phyloP scores from a whole-genome alignment of 805 yeast species.

The Nakazawaea molendinolei region DNA sequence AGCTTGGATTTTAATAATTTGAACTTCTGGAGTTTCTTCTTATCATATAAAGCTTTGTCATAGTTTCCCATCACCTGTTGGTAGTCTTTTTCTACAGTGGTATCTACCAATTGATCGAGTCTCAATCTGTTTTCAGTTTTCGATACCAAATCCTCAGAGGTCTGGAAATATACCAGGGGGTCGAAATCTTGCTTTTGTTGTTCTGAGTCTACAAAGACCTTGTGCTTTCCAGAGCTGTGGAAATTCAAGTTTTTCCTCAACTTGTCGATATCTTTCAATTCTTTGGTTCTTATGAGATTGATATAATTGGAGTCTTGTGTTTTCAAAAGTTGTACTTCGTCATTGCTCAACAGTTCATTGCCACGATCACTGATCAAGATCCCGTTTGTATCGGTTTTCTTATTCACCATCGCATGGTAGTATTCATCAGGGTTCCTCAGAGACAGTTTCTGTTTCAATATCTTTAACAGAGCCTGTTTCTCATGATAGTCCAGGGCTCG shows the following conservation, averaged over 20 bases:
- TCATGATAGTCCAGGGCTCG: conserved; percentile 52
- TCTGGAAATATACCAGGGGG: conserved; percentile 62
- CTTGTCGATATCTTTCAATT: conserved; percentile 56
- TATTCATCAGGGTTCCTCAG: conserved; percentile 90
- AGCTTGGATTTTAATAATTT: conserved; percentile 56
- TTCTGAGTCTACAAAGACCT: conserved; percentile 71
- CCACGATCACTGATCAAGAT: conserved; percentile 61
- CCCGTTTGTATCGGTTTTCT: conserved; percentile 65
- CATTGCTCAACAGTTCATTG: conserved; percentile 52
- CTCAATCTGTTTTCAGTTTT: conserved; percentile 70
- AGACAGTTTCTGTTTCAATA: conserved; percentile 64
- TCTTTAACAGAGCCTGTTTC: conserved; percentile 59
- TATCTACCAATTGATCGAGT: conserved; percentile 46
- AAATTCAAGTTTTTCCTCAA: conserved; percentile 42
- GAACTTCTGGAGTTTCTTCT: conserved; percentile 55
- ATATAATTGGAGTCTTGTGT: conserved; percentile 89
- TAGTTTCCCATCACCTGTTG: conserved; percentile 19
- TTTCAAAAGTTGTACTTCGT: conserved; percentile 76
- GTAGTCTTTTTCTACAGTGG: conserved; percentile 19
- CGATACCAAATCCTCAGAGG: conserved; percentile 55
- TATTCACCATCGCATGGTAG: conserved; percentile 84
- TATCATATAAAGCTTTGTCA: conserved; percentile 23
- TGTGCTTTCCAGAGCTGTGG: conserved; percentile 65
- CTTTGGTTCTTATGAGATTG: conserved; percentile 67
- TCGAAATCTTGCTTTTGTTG: conserved; percentile 50